Conservation (phyloP, 441 rosid species). For the Isatis lusitanica region DNA sequence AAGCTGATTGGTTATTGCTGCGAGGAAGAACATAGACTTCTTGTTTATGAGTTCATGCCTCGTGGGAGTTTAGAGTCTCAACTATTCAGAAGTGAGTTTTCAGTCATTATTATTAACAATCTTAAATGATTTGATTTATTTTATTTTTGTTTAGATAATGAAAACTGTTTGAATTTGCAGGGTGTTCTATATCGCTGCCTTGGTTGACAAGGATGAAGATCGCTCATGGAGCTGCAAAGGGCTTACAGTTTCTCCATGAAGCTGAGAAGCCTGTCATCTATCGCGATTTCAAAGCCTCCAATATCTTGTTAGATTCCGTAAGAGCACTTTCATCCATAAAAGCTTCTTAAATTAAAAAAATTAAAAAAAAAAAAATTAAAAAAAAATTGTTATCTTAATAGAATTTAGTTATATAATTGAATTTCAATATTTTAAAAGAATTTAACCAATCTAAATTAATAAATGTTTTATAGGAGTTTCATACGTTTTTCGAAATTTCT, state of each 20-base stretch:
- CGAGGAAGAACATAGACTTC: slow-evolving; percentile 55
- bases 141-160: not conserved
- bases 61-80: slow-evolving; percentile 63
- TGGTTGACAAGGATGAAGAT: slow-evolving; percentile 67
- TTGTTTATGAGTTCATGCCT: slow-evolving; percentile 64
- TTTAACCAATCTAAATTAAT: too few relatives aligned
- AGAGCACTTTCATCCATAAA: too few relatives aligned
- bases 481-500: too few relatives aligned
- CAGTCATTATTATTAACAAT: not conserved
- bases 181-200: slow-evolving; percentile 51
- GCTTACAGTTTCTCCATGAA: slow-evolving; percentile 56
- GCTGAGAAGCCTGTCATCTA: slow-evolving; percentile 61
- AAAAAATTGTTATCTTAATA: too few relatives aligned
- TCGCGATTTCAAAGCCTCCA: slow-evolving; percentile 62
- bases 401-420: too few relatives aligned
- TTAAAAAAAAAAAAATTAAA: too few relatives aligned
- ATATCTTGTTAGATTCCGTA: slow-evolving; percentile 58
- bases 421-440: too few relatives aligned
- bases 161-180: slow-evolving; percentile 29
- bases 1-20: slow-evolving; percentile 64
- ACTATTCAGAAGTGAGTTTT: slow-evolving; percentile 53
- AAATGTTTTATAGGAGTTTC: too few relatives aligned
- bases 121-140: not conserved
- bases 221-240: slow-evolving; percentile 61
- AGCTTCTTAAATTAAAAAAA: too few relatives aligned